Conservation (phyloP, 1,284 basidiomycete species). For the Meripilus lineatus region DNA sequence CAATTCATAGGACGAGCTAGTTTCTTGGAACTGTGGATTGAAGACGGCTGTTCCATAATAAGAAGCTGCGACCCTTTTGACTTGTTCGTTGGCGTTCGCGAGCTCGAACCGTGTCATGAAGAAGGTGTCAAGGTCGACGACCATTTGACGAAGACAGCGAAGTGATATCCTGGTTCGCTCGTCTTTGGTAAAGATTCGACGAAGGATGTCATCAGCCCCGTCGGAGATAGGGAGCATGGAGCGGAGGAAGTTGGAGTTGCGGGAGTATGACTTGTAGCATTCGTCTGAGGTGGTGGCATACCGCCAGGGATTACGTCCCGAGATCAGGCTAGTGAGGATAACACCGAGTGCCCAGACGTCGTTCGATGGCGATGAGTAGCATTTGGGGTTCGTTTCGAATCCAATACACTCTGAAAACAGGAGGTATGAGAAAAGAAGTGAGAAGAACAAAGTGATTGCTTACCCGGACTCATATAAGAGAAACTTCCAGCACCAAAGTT, state of each 20-base stretch:
- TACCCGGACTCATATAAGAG: conserved; percentile 58
- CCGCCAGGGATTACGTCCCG: conserved; percentile 86
- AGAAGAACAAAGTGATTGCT: neutral
- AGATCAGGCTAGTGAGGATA: conserved; percentile 65
- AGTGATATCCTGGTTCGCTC: conserved; percentile 56
- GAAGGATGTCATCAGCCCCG: conserved; percentile 50
- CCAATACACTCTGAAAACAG: conserved; percentile 23
- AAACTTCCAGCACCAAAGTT: conserved; percentile 49
- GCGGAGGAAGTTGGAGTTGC: conserved; percentile 61
- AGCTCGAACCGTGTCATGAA: conserved; percentile 58
- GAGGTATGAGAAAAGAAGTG: neutral
- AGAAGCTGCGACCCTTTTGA: conserved; percentile 15
- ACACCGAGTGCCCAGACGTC: conserved; percentile 29
- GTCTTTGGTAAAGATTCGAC: conserved; percentile 52
- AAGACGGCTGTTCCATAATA: conserved; percentile 1
- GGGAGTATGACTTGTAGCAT: conserved; percentile 66
- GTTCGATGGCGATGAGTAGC: conserved; percentile 18
- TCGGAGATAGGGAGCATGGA: conserved; percentile 70
- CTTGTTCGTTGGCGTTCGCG: conserved; percentile 8
- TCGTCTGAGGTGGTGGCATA: conserved; percentile 69
- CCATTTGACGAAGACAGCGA: conserved; percentile 51
- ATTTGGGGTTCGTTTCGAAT: conserved; percentile 16
- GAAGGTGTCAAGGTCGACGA: conserved; percentile 60
- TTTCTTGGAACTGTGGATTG: too few relatives aligned
- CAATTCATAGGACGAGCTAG: too few relatives aligned